These are phyloP conservation scores for Linnemannia zychae DNA, from an alignment of 192 early-diverging fungal species.

Conservation along the genomic window DNA sequence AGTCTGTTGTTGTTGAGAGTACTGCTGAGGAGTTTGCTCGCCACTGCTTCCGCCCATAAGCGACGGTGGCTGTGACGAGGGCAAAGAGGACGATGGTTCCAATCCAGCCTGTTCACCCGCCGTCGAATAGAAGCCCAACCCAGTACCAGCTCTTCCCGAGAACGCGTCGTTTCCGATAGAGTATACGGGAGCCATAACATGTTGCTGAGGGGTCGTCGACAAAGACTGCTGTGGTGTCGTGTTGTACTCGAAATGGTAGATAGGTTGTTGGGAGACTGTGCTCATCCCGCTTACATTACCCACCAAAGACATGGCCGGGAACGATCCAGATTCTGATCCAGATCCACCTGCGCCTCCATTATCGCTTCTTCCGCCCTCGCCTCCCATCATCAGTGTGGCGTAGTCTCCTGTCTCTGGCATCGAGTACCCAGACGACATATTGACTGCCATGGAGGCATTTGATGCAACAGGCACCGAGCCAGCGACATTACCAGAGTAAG, in stretches of 20 bases:
- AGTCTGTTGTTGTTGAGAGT: not conserved
- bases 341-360: not conserved
- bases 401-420: slow-evolving; percentile 1
- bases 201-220: not conserved
- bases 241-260: slow-evolving; percentile 15
- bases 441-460: not conserved
- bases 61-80: not conserved
- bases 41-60: not conserved
- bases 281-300: not conserved
- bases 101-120: not conserved
- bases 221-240: not conserved
- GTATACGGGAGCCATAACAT: not conserved
- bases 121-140: not conserved
- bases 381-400: not conserved
- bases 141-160: not conserved
- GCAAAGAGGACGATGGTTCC: not conserved
- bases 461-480: not conserved
- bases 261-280: not conserved
- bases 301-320: not conserved
- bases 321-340: not conserved
- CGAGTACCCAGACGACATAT: not conserved
- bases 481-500: not conserved
- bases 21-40: slow-evolving; percentile 6
- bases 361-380: not conserved
- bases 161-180: not conserved